phyloP scores from a whole-genome alignment of 164 flowering plant genomes.

The Sextonia rubra region DNA sequence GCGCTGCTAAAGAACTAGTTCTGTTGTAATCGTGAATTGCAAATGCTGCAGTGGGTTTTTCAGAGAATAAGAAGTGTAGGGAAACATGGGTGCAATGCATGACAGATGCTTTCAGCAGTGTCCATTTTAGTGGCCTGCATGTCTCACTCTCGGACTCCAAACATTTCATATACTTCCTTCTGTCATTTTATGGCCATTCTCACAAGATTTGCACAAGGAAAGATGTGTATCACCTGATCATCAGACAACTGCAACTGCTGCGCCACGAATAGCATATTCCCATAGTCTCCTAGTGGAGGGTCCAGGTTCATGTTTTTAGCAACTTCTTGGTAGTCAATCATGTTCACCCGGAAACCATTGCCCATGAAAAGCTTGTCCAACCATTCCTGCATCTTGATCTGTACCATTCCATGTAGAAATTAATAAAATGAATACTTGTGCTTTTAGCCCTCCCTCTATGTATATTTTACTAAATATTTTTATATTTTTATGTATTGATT shows the following conservation, averaged over 20 bases:
- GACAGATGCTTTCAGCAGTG: not conserved
- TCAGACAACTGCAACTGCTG: conserved; percentile 83
- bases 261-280: conserved; percentile 58
- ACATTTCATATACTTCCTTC: not conserved
- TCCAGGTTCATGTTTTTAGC: conserved; percentile 37
- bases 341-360: conserved; percentile 56
- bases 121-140: not conserved
- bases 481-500: too few relatives aligned
- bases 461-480: too few relatives aligned
- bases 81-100: too few relatives aligned
- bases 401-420: conserved; percentile 12
- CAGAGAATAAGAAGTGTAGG: too few relatives aligned
- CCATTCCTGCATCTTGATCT: conserved; percentile 42
- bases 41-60: too few relatives aligned
- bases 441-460: too few relatives aligned
- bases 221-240: conserved; percentile 52
- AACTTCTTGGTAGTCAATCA: conserved; percentile 36
- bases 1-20: too few relatives aligned
- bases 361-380: conserved; percentile 65
- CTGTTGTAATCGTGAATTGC: too few relatives aligned
- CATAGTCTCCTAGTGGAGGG: conserved; percentile 24
- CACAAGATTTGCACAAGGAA: not conserved
- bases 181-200: not conserved
- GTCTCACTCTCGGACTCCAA: not conserved
- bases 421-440: not conserved